phyloP scores from a whole-genome alignment of 192 early-diverging fungal species.

The Rhizoclosmatium sp. region DNA sequence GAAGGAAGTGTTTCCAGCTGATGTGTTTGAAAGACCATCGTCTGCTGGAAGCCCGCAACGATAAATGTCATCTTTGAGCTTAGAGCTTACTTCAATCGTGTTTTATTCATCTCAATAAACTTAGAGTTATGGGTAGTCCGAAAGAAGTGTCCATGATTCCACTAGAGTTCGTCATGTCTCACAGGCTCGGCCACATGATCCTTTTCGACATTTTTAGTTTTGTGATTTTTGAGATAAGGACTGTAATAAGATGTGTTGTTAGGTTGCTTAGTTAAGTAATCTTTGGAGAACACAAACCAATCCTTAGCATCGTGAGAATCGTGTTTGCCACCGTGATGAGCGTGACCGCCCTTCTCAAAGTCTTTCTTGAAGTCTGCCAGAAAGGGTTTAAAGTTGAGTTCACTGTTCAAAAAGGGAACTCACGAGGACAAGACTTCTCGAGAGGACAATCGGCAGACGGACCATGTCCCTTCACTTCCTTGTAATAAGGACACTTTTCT shows the following conservation, averaged over 20 bases:
- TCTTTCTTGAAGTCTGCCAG: constrained; percentile 26
- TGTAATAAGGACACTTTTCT: constrained; percentile 53
- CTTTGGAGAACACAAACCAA: constrained; percentile 4
- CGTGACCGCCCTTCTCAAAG: constrained; percentile 30
- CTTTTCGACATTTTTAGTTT: background rate
- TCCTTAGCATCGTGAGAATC: constrained; percentile 20
- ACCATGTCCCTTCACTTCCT: constrained; percentile 40
- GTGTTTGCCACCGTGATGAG: constrained; percentile 10
- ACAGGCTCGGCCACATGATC: background rate
- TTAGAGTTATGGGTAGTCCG: background rate
- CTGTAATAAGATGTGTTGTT: background rate
- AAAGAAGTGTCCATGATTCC: background rate
- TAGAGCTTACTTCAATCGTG: too few species aligned
- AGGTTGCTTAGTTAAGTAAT: background rate
- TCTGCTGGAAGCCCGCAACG: background rate
- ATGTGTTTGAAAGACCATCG: constrained; percentile 36
- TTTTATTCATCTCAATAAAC: background rate
- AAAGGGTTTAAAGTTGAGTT: background rate
- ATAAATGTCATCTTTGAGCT: background rate
- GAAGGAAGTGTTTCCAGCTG: constrained; percentile 47
- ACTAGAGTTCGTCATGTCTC: constrained; percentile 11
- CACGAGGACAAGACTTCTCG: constrained; percentile 18
- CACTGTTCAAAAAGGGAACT: background rate
- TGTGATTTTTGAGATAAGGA: constrained; percentile 14
- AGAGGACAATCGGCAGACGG: constrained; percentile 3